These are phyloP conservation scores for Sugiyamaella lignohabitans DNA, from an alignment of 805 yeast species.

Conservation along the genomic window DNA sequence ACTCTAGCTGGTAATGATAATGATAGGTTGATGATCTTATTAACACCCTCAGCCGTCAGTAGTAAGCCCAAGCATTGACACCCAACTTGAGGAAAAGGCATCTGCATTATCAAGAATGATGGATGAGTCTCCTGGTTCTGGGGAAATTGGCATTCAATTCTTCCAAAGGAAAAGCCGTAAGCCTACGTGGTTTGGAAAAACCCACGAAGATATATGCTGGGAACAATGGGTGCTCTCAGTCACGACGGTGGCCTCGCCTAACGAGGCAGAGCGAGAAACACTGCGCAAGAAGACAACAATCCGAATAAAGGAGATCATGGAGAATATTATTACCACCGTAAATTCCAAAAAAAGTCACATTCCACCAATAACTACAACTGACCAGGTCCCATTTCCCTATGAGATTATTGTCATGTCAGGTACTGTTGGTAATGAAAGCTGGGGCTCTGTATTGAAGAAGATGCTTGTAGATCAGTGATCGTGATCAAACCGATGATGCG, in stretches of 20 bases:
- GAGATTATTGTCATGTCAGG: constrained; percentile 32
- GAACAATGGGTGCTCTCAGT: constrained; percentile 62
- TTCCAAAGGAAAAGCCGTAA: constrained; percentile 35
- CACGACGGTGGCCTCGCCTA: constrained; percentile 35
- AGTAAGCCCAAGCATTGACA: constrained; percentile 45
- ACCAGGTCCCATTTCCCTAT: constrained; percentile 59
- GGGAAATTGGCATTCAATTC: constrained; percentile 27
- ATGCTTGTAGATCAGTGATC: constrained; percentile 21
- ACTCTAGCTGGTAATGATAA: no score
- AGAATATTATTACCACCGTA: constrained; percentile 44
- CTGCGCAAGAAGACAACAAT: constrained; percentile 26
- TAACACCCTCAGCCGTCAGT: constrained; percentile 40
- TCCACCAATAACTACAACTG: constrained; percentile 66
- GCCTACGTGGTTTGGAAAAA: constrained; percentile 50
- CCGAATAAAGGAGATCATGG: constrained; percentile 38
- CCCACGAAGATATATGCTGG: constrained; percentile 50
- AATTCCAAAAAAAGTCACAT: constrained; percentile 58
- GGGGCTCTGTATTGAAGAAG: constrained; percentile 34
- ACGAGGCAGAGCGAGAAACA: constrained; percentile 19
- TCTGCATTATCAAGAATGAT: constrained; percentile 25
- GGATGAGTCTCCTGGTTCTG: constrained; percentile 16
- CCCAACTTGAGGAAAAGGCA: constrained; percentile 34
- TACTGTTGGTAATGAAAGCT: constrained; percentile 24
- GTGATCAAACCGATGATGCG: no score
- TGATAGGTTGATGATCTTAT: no score